Evolutionary conservation across 495 filamentous ascomycete genomes (phyloP).

Genomic region (Collariella sp.): DNA sequence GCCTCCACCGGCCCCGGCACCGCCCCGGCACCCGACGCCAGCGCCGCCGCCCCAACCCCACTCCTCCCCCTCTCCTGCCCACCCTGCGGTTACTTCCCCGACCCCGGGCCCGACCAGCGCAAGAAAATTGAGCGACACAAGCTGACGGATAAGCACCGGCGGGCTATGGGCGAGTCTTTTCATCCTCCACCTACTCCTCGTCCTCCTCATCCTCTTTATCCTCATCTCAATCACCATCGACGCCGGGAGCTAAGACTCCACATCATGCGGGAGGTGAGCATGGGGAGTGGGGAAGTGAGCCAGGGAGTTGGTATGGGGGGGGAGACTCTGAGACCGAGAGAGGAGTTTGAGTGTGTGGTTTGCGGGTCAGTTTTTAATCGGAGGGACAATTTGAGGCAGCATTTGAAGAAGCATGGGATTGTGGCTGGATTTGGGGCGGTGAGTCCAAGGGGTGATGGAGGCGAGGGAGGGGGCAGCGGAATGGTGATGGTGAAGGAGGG

Average conservation of each 20-base stretch:
- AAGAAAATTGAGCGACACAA: slow-evolving; percentile 4
- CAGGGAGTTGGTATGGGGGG: too few species aligned
- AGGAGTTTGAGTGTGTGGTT: background rate
- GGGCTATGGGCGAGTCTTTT: background rate
- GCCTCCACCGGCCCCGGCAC: background rate
- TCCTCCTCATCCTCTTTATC: too few species aligned
- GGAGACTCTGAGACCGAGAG: too few species aligned
- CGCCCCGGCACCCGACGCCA: background rate
- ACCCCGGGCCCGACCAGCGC: background rate
- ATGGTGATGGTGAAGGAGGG: too few species aligned
- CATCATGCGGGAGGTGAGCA: too few species aligned
- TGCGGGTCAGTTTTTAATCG: background rate
- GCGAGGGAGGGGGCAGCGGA: too few species aligned
- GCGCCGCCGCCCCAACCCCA: background rate
- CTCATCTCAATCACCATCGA: too few species aligned
- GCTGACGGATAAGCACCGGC: slow-evolving; percentile 1
- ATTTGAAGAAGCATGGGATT: background rate
- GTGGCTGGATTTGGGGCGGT: background rate
- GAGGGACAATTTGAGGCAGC: slow-evolving; percentile 6
- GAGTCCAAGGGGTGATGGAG: background rate
- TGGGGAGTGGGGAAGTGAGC: too few species aligned
- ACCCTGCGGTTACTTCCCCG: background rate
- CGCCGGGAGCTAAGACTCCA: too few species aligned
- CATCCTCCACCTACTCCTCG: too few species aligned
- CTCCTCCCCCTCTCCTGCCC: background rate